A percentile compares a stretch with the other conserved stretches of the same genome.
Conservation (phyloP, 2,329 filamentous ascomycete genomes). For the Colletotrichum tamarilloi region DNA sequence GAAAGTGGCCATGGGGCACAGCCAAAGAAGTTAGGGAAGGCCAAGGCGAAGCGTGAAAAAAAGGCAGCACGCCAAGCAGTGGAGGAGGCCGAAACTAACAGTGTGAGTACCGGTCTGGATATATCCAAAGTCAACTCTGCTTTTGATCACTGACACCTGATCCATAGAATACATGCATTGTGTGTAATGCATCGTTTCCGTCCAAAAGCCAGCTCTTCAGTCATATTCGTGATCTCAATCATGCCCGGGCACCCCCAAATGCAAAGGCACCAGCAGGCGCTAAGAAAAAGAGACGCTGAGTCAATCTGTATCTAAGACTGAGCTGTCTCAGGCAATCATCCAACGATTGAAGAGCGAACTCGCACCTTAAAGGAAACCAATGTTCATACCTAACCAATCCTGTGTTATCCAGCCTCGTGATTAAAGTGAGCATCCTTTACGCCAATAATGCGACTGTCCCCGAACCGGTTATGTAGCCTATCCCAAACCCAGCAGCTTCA, state of each 20-base stretch:
- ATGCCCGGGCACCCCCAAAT: slow-evolving; percentile 62
- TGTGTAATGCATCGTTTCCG: slow-evolving; percentile 59
- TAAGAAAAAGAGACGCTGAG: slow-evolving; percentile 53
- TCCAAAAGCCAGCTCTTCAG: slow-evolving; percentile 79
- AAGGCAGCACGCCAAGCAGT: slow-evolving; percentile 55
- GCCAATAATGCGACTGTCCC: neutral
- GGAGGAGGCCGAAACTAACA: slow-evolving; percentile 45
- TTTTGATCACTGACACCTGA: neutral
- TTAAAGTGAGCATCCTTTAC: neutral
- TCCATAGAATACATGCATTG: slow-evolving; percentile 54
- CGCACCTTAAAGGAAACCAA: neutral
- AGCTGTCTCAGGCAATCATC: neutral
- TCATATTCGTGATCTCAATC: slow-evolving; percentile 74
- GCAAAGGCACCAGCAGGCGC: slow-evolving; percentile 29
- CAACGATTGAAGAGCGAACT: neutral
- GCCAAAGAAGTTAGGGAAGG: slow-evolving; percentile 60
- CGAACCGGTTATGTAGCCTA: neutral
- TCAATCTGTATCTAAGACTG: neutral
- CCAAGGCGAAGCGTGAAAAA: slow-evolving; percentile 62
- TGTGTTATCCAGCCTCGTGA: neutral
- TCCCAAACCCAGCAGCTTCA: neutral
- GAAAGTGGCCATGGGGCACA: slow-evolving; percentile 3
- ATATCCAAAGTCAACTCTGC: neutral
- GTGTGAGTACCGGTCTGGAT: slow-evolving; percentile 45
- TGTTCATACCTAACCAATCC: neutral